Conservation (phyloP, 106 monocot genomes). For the Acanthochlamys bracteata region DNA sequence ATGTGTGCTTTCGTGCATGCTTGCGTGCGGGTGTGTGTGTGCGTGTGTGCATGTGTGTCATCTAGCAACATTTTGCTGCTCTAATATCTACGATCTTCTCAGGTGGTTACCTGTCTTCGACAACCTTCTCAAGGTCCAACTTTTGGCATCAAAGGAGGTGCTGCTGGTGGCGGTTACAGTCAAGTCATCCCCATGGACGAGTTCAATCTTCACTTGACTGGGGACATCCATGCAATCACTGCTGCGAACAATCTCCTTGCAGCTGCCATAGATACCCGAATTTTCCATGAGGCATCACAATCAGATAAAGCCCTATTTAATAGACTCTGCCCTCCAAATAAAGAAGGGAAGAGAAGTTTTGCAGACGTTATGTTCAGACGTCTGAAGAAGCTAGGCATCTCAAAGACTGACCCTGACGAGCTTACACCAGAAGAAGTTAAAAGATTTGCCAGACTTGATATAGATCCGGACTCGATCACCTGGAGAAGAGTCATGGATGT, state of each 20-base stretch:
- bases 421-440: constrained; percentile 83
- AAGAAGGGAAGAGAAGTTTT: constrained; percentile 72
- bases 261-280: constrained; percentile 83
- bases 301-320: constrained; percentile 96
- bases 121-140: constrained; percentile 99
- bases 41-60: too few species aligned
- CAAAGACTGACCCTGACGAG: constrained; percentile 69
- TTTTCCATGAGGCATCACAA: constrained; percentile 89
- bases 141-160: constrained; percentile 98
- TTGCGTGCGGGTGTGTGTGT: too few species aligned
- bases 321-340: constrained; percentile 81
- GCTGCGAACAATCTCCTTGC: constrained; percentile 98
- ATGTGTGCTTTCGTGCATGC: too few species aligned
- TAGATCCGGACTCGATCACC: constrained; percentile 81
- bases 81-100: background rate
- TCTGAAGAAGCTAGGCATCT: constrained; percentile 80
- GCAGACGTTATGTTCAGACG: constrained; percentile 79
- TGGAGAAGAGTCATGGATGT: constrained; percentile 99
- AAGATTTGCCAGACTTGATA: constrained; percentile 82
- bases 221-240: constrained; percentile 97
- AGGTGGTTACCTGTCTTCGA: constrained; percentile 92
- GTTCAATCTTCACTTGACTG: constrained; percentile 96
- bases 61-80: too few species aligned
- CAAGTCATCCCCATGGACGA: constrained; percentile 99
- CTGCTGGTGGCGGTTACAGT: constrained; percentile 98